Evolutionary conservation across 2,329 filamentous ascomycete genomes (phyloP), one percentile per base, ranked within the genome.

Genomic region (Metarhizium album): DNA sequence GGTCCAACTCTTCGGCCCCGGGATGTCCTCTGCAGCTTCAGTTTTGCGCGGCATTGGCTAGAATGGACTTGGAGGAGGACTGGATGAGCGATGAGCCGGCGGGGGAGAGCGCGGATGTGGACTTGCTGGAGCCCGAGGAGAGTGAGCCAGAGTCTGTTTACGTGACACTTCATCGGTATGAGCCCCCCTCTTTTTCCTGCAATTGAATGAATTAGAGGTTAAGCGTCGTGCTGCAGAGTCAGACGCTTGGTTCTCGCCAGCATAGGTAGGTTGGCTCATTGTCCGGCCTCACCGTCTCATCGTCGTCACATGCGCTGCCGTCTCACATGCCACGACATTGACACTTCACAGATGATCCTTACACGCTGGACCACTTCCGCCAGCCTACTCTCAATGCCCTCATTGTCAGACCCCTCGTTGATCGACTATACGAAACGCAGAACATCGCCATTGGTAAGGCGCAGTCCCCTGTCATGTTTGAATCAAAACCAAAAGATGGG

Each of bases 331-430:
- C 31, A 14, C 13, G 2, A n/a, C n/a, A n/a, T n/a, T n/a, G n/a
- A n/a, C n/a, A 29, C 27, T 8, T 29, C 13, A 23, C 51, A 70
- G 69, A 72, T 57, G 70, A 72, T 47, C 67, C 67, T 4, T 72
- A 71, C 52, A 72, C 70, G 1, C 56, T 79, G 52, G 80, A 86
- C 47, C 83, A 87, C 62, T 70, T 87, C 29, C 77, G 78, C 57
- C 80, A 81, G 54, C 83, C 82, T 8, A 75, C 82, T 35, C 81
- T 87, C 73, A 86, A 86, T 57, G 73, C 77, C 31, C 69, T 81
- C 13, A 74, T 86, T 46, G 80, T 86, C 5, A 75, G 83, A 46
- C 83, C 83, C 2, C 67, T 87, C n/a, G 82, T 86, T 11, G 81
- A 86, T 56, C 74, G 80, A 42, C 71, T 86, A 0, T 86, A 84